These are phyloP conservation scores for Exophiala dermatitidis DNA, from an alignment of 2,329 filamentous ascomycete genomes.

Conservation along the genomic window DNA sequence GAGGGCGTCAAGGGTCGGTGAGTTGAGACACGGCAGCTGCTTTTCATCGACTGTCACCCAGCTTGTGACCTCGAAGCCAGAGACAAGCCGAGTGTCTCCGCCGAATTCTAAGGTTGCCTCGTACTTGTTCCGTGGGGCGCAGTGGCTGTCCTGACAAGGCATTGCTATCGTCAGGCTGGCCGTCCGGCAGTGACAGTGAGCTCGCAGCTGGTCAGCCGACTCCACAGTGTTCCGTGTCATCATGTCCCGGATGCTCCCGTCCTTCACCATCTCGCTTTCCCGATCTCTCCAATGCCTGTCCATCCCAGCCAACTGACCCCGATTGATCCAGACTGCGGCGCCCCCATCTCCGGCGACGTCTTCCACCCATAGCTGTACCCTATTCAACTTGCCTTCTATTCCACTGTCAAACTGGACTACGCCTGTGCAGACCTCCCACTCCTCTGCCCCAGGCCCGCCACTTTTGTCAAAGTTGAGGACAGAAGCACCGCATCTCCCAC, in stretches of 20 bases:
- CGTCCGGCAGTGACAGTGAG: conserved; percentile 13
- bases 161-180: conserved; percentile 7
- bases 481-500: conserved; percentile 15
- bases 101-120: conserved; percentile 13
- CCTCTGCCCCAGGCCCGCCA: conserved; percentile 2
- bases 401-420: conserved; percentile 9
- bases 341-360: conserved; percentile 22
- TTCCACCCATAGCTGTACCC: conserved; percentile 22
- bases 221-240: background rate
- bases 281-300: conserved; percentile 13
- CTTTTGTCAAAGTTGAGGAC: conserved; percentile 15
- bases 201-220: conserved; percentile 1
- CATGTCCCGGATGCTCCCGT: conserved; percentile 7
- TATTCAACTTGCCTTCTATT: conserved; percentile 12
- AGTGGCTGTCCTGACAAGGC: conserved; percentile 2
- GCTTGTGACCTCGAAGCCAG: conserved; percentile 19
- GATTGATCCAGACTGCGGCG: conserved; percentile 20
- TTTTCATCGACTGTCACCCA: conserved; percentile 13
- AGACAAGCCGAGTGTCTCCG: conserved; percentile 16
- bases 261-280: conserved; percentile 12
- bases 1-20: background rate
- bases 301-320: conserved; percentile 14
- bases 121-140: conserved; percentile 5
- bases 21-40: background rate
- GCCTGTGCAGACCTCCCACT: conserved; percentile 22